Base-by-base conservation (phyloP, 805 yeast species). In the Starmerella asiatica region DNA sequence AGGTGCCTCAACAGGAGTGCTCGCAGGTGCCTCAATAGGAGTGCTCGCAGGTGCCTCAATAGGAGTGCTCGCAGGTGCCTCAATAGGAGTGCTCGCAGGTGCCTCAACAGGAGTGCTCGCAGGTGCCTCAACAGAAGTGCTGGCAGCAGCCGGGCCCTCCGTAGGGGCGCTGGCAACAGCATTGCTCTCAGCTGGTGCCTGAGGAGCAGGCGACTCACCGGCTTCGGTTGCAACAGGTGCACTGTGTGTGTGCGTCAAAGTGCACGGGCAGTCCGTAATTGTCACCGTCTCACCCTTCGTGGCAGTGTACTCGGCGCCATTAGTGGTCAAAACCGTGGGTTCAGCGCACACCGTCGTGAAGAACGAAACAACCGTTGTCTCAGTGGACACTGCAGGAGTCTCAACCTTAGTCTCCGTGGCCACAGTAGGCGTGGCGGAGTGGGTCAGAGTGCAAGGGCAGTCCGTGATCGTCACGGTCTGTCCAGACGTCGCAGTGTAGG, bases 221-320 rank as follows among this genome's bases (percentile, higher is more conserved):
- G 26, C 11, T 7, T 7, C 26, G 11, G 26, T 23, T 11, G 26
- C 26, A 23, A 23, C 26, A 23, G 26, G 9, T 7, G 26, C 7
- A 23, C 26, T 11, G 27, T 12, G 27, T 24, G 30, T 8, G 30
- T 5, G 6, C 6, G 30, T 28, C 8, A 28, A 5, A 28, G 30
- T 28, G n/a, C 30, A 23, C 9, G 54, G 51, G 36, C 49, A 39
- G 36, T 38, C 36, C 8, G 86, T 76, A 70, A 78, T 70, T 59
- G 84, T 79, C 56, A 79, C 59, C 49, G 86, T 79, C 56, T 84
- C 76, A 38, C 84, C 73, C 48, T 61, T 73, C 42, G 82, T 72
- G 55, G 75, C 81, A 47, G 80, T 73, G 71, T 71, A 68, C 54
- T 84, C 76, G 58, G 58, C 58, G 65, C 68, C 69, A 69, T 74